These are phyloP conservation scores for Colletotrichum sp. DNA, from an alignment of 2,329 filamentous ascomycete species.

Conservation along the genomic window DNA sequence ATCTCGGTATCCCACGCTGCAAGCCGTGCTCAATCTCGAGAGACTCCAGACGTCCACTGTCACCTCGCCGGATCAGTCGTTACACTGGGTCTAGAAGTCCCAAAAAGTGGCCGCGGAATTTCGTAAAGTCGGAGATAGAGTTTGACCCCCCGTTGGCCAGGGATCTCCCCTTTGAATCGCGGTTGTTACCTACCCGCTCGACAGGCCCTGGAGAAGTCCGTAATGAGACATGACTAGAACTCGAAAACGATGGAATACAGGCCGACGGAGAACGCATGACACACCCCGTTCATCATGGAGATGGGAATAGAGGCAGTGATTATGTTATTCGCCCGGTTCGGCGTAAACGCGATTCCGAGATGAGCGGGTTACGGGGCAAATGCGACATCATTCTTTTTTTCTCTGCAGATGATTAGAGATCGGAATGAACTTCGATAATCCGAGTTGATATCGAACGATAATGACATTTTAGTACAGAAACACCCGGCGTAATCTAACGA, in stretches of 20 bases:
- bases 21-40: background rate
- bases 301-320: background rate
- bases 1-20: background rate
- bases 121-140: background rate
- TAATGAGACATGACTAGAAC: background rate
- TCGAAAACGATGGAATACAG: background rate
- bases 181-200: background rate
- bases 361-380: background rate
- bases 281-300: background rate
- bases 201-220: background rate
- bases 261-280: background rate
- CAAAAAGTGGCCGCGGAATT: background rate
- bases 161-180: background rate
- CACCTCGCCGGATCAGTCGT: accelerated
- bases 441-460: background rate
- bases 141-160: background rate
- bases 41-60: background rate
- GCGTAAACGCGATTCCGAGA: background rate
- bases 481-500: background rate
- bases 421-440: background rate
- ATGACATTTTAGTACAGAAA: background rate
- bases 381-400: too few relatives aligned
- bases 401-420: background rate
- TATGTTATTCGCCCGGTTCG: background rate
- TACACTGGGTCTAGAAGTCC: background rate